Percentiles rank a stretch among this genome's conserved stretches.
phyloP scores from a whole-genome alignment of 371 early-diverging fungal species.

The Mucor lusitanicus region DNA sequence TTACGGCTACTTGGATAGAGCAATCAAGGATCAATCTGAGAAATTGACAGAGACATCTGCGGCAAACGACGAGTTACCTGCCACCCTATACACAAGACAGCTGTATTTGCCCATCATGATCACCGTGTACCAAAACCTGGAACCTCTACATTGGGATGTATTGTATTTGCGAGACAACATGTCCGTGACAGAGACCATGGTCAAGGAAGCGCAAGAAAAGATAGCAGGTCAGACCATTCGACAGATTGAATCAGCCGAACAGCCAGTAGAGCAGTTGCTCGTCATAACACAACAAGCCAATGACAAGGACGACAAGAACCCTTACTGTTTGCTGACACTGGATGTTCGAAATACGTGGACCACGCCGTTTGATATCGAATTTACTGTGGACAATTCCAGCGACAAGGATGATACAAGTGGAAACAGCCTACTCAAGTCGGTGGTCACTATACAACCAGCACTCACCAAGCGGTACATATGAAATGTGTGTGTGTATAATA shows the following conservation, averaged over 20 bases:
- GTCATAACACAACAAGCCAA: constrained; percentile 19
- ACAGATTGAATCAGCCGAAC: constrained; percentile 2
- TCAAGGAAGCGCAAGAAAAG: constrained; percentile 23
- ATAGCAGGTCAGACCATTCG: not conserved
- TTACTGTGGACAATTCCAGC: constrained; percentile 57
- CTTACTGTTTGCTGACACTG: constrained; percentile 76
- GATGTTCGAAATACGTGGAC: constrained; percentile 82
- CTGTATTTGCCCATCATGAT: constrained; percentile 73
- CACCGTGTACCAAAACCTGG: constrained; percentile 72
- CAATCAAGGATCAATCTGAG: constrained; percentile 8
- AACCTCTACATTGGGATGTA: constrained; percentile 71
- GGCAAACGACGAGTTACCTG: constrained; percentile 18
- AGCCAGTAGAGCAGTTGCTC: constrained; percentile 26
- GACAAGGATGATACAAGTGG: not conserved
- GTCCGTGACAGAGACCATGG: constrained; percentile 14
- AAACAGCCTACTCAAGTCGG: not conserved
- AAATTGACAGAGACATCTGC: not conserved
- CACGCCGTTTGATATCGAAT: constrained; percentile 67
- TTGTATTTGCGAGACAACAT: constrained; percentile 55
- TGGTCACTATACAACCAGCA: constrained; percentile 35
- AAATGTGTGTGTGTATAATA: not conserved
- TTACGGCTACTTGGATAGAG: constrained; percentile 67
- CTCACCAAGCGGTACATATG: constrained; percentile 32
- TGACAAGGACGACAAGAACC: constrained; percentile 40
- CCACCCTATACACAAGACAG: constrained; percentile 69